A percentile compares a stretch with the other conserved stretches of the same genome.
Conservation (phyloP, 257 asterid genomes). For the Nicotiana knightiana region DNA sequence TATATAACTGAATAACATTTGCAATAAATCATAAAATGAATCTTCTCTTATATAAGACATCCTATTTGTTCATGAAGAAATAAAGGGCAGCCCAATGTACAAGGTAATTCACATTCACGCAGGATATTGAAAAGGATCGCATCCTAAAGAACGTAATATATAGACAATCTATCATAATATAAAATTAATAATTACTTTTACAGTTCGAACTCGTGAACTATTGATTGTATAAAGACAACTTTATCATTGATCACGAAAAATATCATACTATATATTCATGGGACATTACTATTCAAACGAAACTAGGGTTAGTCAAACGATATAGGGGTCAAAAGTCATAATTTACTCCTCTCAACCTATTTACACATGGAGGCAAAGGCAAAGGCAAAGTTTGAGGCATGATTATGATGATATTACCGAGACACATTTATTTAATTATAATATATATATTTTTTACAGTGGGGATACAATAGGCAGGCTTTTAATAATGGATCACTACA, state of each 20-base stretch:
- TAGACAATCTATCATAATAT: no score
- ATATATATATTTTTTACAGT: conserved; percentile 10
- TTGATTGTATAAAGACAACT: no score
- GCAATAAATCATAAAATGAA: no score
- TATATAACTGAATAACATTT: no score
- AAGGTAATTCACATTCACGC: no score
- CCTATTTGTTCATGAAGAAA: not conserved
- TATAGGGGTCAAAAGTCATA: conserved; percentile 24
- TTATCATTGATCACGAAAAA: no score
- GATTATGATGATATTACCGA: conserved; percentile 40
- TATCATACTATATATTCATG: not conserved
- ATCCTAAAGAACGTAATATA: no score
- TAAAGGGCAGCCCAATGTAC: no score
- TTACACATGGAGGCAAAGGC: not conserved
- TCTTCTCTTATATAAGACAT: not conserved
- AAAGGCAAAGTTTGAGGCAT: conserved; percentile 24
- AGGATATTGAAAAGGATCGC: no score
- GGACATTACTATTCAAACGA: not conserved
- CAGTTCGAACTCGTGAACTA: no score
- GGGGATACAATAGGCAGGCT: conserved; percentile 20
- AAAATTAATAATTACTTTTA: no score
- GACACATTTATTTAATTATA: conserved; percentile 3
- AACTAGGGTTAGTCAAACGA: conserved; percentile 5
- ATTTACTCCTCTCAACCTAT: not conserved
- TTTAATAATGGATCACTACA: conserved; percentile 12